phyloP scores from a whole-genome alignment of 805 yeast species.

The Hanseniaspora nectarophila region DNA sequence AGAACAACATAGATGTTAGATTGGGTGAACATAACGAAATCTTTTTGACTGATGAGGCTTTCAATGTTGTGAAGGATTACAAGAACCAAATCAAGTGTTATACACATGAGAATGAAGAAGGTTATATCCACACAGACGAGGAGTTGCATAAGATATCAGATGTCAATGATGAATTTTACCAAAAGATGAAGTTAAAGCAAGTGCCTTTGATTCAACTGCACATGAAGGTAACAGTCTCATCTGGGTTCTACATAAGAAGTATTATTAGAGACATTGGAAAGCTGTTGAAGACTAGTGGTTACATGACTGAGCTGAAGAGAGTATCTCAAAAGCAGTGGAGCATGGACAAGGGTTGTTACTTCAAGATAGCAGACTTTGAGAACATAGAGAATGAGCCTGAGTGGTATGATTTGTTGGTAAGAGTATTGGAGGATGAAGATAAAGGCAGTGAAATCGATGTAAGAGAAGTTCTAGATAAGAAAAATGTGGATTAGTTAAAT shows the following conservation, averaged over 20 bases:
- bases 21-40: constrained; percentile 31
- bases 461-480: constrained; percentile 30
- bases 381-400: constrained; percentile 37
- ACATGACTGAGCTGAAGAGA: constrained; percentile 76
- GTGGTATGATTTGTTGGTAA: constrained; percentile 58
- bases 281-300: constrained; percentile 66
- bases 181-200: constrained; percentile 21
- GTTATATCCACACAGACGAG: constrained; percentile 21
- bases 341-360: constrained; percentile 52
- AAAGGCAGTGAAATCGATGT: constrained; percentile 34
- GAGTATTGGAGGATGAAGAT: constrained; percentile 34
- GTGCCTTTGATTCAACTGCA: constrained; percentile 51
- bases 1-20: constrained; percentile 31
- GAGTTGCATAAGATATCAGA: constrained; percentile 23
- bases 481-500: too few species aligned
- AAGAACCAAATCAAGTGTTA: constrained; percentile 22
- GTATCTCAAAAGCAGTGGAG: constrained; percentile 75
- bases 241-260: constrained; percentile 91
- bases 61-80: constrained; percentile 29
- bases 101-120: constrained; percentile 1
- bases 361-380: constrained; percentile 54
- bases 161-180: constrained; percentile 29
- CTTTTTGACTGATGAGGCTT: constrained; percentile 33
- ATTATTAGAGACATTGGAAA: constrained; percentile 79
- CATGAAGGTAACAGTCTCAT: constrained; percentile 67